A percentile compares a stretch with the other conserved stretches of the same genome.
Conservation (phyloP, 176 grass and related monocot genomes). For the Carex parvula region DNA sequence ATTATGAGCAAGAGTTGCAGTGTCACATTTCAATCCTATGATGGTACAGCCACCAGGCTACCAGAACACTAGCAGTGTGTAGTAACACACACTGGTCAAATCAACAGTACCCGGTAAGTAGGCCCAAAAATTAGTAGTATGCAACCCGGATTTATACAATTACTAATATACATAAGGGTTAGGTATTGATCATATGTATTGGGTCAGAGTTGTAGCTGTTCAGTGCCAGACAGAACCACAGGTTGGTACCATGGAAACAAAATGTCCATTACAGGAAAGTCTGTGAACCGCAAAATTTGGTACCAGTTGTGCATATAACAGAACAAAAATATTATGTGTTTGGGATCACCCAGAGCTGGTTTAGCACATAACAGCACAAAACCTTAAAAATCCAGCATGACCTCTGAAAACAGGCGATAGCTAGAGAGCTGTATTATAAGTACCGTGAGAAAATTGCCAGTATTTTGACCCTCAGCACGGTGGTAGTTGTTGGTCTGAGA, state of each 20-base stretch:
- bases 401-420: background rate
- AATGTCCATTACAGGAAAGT: background rate
- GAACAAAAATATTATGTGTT: background rate
- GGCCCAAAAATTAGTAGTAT: background rate
- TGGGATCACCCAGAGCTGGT: background rate
- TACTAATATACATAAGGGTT: background rate
- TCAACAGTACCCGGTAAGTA: background rate
- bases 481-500: slow-evolving; percentile 59
- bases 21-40: background rate
- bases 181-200: background rate
- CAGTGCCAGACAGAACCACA: background rate
- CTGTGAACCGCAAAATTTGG: background rate
- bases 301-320: background rate
- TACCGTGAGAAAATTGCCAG: slow-evolving; percentile 80
- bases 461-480: slow-evolving; percentile 71
- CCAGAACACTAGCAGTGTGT: background rate
- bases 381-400: background rate
- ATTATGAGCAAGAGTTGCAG: background rate
- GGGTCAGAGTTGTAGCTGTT: background rate
- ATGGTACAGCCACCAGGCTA: background rate
- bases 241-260: background rate
- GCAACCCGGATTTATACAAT: background rate
- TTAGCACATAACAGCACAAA: background rate
- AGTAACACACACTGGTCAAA: background rate
- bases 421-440: background rate